Percentiles rank a stretch among this genome's conserved stretches.
phyloP scores from a whole-genome alignment of 2,329 filamentous ascomycete genomes.

The Colletotrichum sp. region DNA sequence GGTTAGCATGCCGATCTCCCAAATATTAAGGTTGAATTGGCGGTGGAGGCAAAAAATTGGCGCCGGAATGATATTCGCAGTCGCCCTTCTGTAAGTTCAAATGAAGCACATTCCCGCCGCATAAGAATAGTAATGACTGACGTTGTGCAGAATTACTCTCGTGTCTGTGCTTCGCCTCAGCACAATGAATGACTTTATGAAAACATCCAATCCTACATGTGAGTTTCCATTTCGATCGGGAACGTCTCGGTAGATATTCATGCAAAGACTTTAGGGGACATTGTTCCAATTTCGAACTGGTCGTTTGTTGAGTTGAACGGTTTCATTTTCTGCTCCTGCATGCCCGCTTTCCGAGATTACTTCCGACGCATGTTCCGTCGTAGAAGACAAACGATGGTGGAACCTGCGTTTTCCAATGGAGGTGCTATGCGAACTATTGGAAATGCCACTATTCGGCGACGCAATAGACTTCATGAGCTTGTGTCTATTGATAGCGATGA shows the following conservation, averaged over 20 bases:
- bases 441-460: not conserved
- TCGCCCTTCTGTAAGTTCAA: not conserved
- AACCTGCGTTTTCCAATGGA: not conserved
- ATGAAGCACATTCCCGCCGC: not conserved
- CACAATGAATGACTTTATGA: conserved; percentile 6
- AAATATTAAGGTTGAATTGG: conserved; percentile 40
- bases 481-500: not conserved
- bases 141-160: not conserved
- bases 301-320: conserved; percentile 11
- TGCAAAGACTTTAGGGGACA: not conserved
- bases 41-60: conserved; percentile 47
- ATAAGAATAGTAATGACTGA: not conserved
- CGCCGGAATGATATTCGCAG: conserved; percentile 46
- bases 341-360: conserved; percentile 9
- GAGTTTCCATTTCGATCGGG: not conserved
- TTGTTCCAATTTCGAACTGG: conserved; percentile 12
- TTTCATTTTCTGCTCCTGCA: conserved; percentile 15
- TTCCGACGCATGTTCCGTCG: conserved; percentile 1
- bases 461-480: not conserved
- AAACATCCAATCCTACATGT: conserved; percentile 12
- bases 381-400: not conserved
- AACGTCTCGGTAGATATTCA: not conserved
- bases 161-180: not conserved
- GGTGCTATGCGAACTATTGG: not conserved
- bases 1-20: conserved; percentile 48